Evolutionary conservation across 306 rosid genomes (phyloP).

Genomic region (Carpinus viminea): DNA sequence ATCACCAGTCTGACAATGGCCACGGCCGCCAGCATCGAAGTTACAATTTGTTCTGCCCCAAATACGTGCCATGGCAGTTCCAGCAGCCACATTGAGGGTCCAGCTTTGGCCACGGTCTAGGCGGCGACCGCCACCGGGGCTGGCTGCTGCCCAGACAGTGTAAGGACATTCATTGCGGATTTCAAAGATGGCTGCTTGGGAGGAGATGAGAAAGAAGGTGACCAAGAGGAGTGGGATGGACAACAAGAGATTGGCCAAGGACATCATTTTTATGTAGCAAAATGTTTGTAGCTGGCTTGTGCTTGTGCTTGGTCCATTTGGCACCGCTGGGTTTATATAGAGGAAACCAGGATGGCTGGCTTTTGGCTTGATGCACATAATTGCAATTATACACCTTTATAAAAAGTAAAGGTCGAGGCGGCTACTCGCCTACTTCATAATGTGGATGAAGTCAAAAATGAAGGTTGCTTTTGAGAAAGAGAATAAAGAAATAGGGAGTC

Average conservation of each 20-base stretch:
- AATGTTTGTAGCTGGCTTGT: no score
- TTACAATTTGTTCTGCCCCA: conserved; percentile 27
- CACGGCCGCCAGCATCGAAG: conserved; percentile 23
- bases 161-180: conserved; percentile 26
- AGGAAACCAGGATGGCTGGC: background rate
- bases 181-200: conserved; percentile 26
- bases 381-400: background rate
- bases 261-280: background rate
- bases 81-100: conserved; percentile 14
- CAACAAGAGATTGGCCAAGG: background rate
- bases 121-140: conserved; percentile 26
- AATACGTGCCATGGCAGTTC: conserved; percentile 20
- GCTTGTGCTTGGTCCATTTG: background rate
- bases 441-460: background rate
- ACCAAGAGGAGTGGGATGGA: background rate
- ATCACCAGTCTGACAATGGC: conserved; percentile 33
- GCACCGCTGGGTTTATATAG: background rate
- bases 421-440: background rate
- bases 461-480: no score
- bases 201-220: background rate
- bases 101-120: conserved; percentile 10
- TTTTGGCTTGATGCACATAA: conserved; percentile 1
- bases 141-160: conserved; percentile 34
- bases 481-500: no score
- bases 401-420: background rate